These are phyloP conservation scores for Solanum ossicruentum DNA, from an alignment of 257 asterid genomes.

Conservation along the genomic window DNA sequence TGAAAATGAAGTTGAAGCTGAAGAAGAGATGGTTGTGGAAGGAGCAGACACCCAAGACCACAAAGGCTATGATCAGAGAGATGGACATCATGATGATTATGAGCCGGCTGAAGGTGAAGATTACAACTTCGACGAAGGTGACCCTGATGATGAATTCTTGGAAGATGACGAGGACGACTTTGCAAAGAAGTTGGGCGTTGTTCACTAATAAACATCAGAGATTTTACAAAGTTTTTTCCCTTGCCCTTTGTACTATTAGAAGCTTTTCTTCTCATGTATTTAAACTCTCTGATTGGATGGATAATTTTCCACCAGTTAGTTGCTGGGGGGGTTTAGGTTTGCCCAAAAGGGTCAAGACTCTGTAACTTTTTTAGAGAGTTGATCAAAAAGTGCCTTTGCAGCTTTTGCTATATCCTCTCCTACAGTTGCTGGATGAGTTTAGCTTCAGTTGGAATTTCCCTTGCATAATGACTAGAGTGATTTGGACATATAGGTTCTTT, in stretches of 20 bases:
- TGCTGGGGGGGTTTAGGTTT: not conserved
- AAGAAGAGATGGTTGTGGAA: constrained; percentile 25
- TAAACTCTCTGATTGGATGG: constrained; percentile 6
- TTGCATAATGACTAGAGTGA: not conserved
- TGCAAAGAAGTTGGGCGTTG: constrained; percentile 83
- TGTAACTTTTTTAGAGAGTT: constrained; percentile 1
- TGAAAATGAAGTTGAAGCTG: constrained; percentile 20
- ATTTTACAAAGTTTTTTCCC: not conserved
- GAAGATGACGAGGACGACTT: constrained; percentile 58
- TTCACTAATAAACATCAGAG: constrained; percentile 18
- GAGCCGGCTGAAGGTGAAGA: constrained; percentile 60
- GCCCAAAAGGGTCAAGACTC: not conserved
- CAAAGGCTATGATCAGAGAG: constrained; percentile 38
- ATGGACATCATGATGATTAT: constrained; percentile 35
- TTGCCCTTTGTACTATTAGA: constrained; percentile 19
- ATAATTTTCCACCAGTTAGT: constrained; percentile 2
- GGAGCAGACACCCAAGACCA: constrained; percentile 25
- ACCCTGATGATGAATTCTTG: constrained; percentile 39
- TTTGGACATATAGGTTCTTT: not conserved
- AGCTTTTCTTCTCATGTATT: not conserved
- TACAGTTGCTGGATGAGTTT: not conserved
- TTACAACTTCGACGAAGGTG: constrained; percentile 38
- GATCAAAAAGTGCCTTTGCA: not conserved
- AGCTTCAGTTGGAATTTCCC: not conserved
- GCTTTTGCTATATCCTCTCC: not conserved